These are phyloP conservation scores for Fusarium sp. DNA, from an alignment of 2,329 filamentous ascomycete genomes.

Conservation along the genomic window DNA sequence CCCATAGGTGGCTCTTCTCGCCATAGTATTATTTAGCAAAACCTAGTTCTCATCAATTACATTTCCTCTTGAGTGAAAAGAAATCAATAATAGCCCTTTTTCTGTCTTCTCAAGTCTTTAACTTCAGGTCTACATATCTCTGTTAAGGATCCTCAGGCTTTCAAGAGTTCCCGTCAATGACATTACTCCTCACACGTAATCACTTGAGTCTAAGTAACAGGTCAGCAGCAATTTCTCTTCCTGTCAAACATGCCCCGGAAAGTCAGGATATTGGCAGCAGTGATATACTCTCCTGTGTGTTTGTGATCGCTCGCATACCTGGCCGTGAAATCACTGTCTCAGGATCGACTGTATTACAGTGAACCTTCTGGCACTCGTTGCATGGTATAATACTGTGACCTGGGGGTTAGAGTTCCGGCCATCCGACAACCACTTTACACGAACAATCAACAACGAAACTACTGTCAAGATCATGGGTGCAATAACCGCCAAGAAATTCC, in stretches of 20 bases:
- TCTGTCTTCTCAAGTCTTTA: rapidly evolving
- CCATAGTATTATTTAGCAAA: rapidly evolving
- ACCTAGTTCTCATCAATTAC: rapidly evolving
- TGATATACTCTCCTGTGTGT: neutral
- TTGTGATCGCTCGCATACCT: neutral
- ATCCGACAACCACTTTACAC: rapidly evolving
- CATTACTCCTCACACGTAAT: rapidly evolving
- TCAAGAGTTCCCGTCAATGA: rapidly evolving
- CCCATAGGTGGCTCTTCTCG: rapidly evolving
- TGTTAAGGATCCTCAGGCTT: rapidly evolving
- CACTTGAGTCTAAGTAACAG: rapidly evolving
- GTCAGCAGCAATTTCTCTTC: rapidly evolving
- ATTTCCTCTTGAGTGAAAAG: rapidly evolving
- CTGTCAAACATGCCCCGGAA: rapidly evolving
- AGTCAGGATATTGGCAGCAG: rapidly evolving
- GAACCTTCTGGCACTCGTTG: rapidly evolving
- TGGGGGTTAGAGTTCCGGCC: rapidly evolving
- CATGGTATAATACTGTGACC: neutral
- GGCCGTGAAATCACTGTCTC: neutral
- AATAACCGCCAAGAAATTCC: neutral
- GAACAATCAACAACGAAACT: neutral
- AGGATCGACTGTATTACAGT: neutral
- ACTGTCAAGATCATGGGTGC: neutral
- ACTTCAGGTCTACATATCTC: rapidly evolving
- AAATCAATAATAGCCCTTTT: rapidly evolving